These are phyloP conservation scores for Choiromyces venosus DNA, from an alignment of 495 filamentous ascomycete species.

Conservation along the genomic window DNA sequence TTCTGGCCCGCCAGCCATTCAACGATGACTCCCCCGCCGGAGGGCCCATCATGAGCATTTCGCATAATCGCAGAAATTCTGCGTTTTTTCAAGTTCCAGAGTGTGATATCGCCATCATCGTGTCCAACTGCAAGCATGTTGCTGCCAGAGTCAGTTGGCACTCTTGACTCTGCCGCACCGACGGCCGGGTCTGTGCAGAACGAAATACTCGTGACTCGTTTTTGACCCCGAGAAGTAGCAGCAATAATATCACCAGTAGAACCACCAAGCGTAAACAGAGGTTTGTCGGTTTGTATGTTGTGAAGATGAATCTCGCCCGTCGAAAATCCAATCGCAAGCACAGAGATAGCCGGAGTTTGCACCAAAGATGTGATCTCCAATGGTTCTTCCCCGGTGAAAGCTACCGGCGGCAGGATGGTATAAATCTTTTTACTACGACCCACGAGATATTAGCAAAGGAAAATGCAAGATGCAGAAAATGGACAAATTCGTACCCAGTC, in stretches of 20 bases:
- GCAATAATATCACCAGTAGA: slow-evolving; percentile 45
- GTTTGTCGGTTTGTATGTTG: slow-evolving; percentile 69
- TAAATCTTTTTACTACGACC: slow-evolving; percentile 63
- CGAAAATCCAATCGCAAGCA: slow-evolving; percentile 83
- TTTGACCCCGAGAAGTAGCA: slow-evolving; percentile 46
- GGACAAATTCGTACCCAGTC: slow-evolving; percentile 51
- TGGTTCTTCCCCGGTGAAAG: slow-evolving; percentile 48
- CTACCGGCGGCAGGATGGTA: slow-evolving; percentile 62
- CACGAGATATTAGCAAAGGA: slow-evolving; percentile 11
- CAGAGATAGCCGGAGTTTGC: slow-evolving; percentile 71
- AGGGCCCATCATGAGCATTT: slow-evolving; percentile 73
- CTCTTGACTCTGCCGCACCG: slow-evolving; percentile 61
- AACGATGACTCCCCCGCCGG: slow-evolving; percentile 60
- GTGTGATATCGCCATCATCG: slow-evolving; percentile 72
- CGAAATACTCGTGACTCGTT: slow-evolving; percentile 66
- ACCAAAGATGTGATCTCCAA: slow-evolving; percentile 78
- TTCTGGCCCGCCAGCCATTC: slow-evolving; percentile 91
- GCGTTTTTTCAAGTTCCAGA: slow-evolving; percentile 92
- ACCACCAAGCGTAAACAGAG: slow-evolving; percentile 60
- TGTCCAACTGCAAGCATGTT: slow-evolving; percentile 43
- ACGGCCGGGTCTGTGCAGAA: slow-evolving; percentile 90
- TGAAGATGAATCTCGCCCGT: slow-evolving; percentile 71
- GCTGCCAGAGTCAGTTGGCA: slow-evolving; percentile 82
- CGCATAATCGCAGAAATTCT: slow-evolving; percentile 74
- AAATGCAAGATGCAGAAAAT: background rate